Evolutionary conservation across 179 eudicot genomes (phyloP).

Genomic region (Silene coronaria): DNA sequence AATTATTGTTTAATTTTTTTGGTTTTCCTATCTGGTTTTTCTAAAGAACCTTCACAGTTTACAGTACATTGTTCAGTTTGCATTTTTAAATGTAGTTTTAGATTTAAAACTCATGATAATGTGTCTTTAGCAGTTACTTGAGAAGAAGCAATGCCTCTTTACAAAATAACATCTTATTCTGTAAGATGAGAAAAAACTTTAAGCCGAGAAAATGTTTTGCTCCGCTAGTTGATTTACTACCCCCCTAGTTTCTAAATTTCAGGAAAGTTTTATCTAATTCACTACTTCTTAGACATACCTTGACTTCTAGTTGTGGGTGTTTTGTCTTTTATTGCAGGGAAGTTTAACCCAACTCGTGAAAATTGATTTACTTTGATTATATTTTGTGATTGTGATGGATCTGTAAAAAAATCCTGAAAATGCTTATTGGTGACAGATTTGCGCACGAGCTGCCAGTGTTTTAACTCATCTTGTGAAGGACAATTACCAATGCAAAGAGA

Average conservation of each 20-base stretch:
- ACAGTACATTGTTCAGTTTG: not conserved
- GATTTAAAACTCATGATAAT: not conserved
- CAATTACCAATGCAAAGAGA: constrained; percentile 78
- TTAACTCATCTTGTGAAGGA: constrained; percentile 80
- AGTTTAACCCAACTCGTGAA: not conserved
- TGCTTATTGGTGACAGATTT: constrained; percentile 52
- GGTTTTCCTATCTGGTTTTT: not conserved
- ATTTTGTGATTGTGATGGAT: not conserved
- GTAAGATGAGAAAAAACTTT: not conserved
- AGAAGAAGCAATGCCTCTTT: not conserved
- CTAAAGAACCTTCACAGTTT: not conserved
- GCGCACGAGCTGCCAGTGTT: constrained; percentile 94
- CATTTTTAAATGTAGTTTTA: not conserved
- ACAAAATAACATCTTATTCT: not conserved
- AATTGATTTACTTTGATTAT: not conserved
- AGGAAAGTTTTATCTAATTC: not conserved
- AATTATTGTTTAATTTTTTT: constrained; percentile 7
- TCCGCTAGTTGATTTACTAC: not conserved
- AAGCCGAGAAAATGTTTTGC: not conserved
- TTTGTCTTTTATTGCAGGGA: not conserved
- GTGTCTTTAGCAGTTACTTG: not conserved
- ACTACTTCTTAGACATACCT: not conserved
- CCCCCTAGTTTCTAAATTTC: not conserved
- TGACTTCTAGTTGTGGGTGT: not conserved
- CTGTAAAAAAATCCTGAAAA: constrained; percentile 10